These are phyloP conservation scores for Graphilbum sp. DNA, from an alignment of 2,329 filamentous ascomycete genomes.

Conservation along the genomic window DNA sequence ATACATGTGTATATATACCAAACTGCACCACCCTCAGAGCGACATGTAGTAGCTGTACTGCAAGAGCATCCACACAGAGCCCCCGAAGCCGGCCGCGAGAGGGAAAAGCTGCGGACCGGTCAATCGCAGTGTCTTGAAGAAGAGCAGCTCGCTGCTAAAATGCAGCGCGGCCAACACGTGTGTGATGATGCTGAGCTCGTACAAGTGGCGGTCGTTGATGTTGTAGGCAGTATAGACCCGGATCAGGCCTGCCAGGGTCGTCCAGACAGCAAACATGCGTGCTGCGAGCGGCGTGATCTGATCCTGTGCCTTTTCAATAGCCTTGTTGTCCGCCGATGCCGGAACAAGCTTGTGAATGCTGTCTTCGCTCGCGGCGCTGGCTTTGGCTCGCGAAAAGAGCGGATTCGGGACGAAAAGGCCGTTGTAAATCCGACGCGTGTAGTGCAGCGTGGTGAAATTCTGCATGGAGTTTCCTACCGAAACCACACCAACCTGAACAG, in stretches of 20 bases:
- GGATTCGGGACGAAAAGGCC: slow-evolving; percentile 40
- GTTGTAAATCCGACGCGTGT: slow-evolving; percentile 77
- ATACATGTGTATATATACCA: no score
- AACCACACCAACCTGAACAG: slow-evolving; percentile 56
- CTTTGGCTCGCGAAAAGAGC: slow-evolving; percentile 21
- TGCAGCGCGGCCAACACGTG: slow-evolving; percentile 64
- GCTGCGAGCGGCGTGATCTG: slow-evolving; percentile 60
- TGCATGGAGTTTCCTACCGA: slow-evolving; percentile 76
- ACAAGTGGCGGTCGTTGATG: slow-evolving; percentile 54
- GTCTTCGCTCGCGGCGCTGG: slow-evolving; percentile 23
- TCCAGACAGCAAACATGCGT: slow-evolving; percentile 79
- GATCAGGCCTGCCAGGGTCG: slow-evolving; percentile 59
- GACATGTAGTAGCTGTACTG: slow-evolving; percentile 63
- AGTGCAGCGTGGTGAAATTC: slow-evolving; percentile 63
- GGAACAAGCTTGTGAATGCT: slow-evolving; percentile 34
- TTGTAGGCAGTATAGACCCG: slow-evolving; percentile 75
- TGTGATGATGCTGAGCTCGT: slow-evolving; percentile 68
- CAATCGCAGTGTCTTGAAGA: slow-evolving; percentile 61
- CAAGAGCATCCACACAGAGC: slow-evolving; percentile 42
- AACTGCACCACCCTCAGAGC: background rate
- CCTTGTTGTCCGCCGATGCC: slow-evolving; percentile 24
- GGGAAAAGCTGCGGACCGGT: slow-evolving; percentile 39
- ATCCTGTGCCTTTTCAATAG: slow-evolving; percentile 29
- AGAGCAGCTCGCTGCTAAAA: slow-evolving; percentile 64
- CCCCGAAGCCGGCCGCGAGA: slow-evolving; percentile 26